Evolutionary conservation across 495 filamentous ascomycete genomes (phyloP), one percentile per base, ranked within the genome.

Genomic region (Thozetella sp.): DNA sequence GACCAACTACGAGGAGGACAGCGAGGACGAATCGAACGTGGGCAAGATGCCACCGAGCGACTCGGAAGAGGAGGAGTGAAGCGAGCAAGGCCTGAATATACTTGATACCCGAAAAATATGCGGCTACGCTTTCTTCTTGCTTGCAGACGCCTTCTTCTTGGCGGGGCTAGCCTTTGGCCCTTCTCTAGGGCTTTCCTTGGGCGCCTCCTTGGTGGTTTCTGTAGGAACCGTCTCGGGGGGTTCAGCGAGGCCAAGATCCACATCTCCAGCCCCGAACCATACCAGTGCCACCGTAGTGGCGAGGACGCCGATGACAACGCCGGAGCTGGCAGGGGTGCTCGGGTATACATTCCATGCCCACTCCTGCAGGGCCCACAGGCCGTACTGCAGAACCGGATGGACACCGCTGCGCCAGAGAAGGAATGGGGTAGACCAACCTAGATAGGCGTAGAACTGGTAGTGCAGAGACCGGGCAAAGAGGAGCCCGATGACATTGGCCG

Each of bases 331-430:
- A 54, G 88, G 76, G 24, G 93, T 97, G 70, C 93, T 97, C n/a
- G 95, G 95, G 73, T 88, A 99, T 1, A 92, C 86, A 67, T 97
- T 97, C 95, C 95, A 99, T 11, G 91, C 93, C 92, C 90, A 94
- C 66, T 99, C 95, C 71, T 99, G 95, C 50, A 84, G 80, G 9
- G 80, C 88, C 93, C 94, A 99, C 1, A 93, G 64, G 2, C 67
- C 71, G 68, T 87, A 90, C 63, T 92, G 85, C 43, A 92, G 64
- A 11, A 90, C 60, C 4, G 93, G 92, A 65, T 93, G 89, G 59
- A 90, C 64, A 2, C 89, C 88, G 57, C 87, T 86, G 57, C 86
- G 86, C 93, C 93, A 98, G 51, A 97, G 83, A 22, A 99, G 83
- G 71, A 92, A 97, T 0, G 95, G 95, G 6, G 93, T 93, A 13